These are phyloP conservation scores for Passiflora organensis DNA, from an alignment of 345 rosid genomes.

Conservation along the genomic window DNA sequence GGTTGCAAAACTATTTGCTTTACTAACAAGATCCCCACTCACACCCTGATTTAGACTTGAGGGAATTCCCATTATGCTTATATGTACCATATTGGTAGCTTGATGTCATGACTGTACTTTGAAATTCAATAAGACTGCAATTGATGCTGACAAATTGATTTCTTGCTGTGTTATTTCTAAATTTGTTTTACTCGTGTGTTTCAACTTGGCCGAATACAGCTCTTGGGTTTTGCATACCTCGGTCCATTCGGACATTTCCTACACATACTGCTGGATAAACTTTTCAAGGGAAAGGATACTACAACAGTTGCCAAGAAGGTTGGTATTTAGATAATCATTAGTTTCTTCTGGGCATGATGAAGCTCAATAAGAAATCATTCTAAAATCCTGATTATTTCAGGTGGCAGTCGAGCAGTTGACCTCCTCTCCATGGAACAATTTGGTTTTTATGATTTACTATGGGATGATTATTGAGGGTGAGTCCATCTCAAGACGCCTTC, in stretches of 20 bases:
- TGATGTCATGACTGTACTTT: no score
- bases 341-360: constrained; percentile 4
- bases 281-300: constrained; percentile 82
- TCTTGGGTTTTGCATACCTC: constrained; percentile 71
- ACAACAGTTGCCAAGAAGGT: constrained; percentile 91
- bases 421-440: constrained; percentile 82
- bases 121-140: no score
- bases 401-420: constrained; percentile 76
- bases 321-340: background rate
- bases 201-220: constrained; percentile 35
- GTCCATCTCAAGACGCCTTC: constrained; percentile 7
- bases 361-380: background rate
- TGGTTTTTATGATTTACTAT: constrained; percentile 77
- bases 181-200: background rate
- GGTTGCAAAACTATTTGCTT: no score
- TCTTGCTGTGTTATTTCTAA: background rate
- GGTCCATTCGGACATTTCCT: constrained; percentile 87
- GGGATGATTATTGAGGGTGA: constrained; percentile 67
- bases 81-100: no score
- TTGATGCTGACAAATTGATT: background rate
- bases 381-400: constrained; percentile 29
- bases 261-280: constrained; percentile 60
- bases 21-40: no score
- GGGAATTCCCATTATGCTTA: no score
- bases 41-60: no score